These are phyloP conservation scores for Perkinsus olseni DNA, from an alignment of 169 alveolate genomes.

Conservation along the genomic window DNA sequence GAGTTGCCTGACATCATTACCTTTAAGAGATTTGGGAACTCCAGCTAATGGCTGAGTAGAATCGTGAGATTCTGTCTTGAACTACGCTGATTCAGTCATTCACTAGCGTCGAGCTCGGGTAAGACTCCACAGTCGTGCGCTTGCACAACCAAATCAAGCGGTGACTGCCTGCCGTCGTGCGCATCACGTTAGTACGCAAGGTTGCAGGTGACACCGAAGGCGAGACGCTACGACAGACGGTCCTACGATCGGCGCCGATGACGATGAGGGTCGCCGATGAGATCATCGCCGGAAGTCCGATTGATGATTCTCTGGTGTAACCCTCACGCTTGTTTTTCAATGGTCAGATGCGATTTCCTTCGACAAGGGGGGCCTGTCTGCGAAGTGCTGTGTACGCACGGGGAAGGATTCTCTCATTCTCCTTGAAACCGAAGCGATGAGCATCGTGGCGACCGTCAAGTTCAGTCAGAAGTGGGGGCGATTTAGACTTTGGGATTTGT, in stretches of 20 bases:
- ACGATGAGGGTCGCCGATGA: not conserved
- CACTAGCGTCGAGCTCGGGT: too few species aligned
- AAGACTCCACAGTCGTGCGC: too few species aligned
- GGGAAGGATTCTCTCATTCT: not conserved
- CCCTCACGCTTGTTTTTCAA: too few species aligned
- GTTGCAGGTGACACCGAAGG: not conserved
- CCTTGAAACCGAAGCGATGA: not conserved
- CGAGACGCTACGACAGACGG: not conserved
- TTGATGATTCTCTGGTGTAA: too few species aligned
- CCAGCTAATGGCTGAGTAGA: too few species aligned
- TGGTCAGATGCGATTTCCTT: too few species aligned
- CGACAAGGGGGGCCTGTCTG: not conserved
- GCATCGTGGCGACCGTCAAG: not conserved
- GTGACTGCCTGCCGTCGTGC: too few species aligned
- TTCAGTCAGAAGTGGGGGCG: not conserved
- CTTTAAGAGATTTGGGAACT: too few species aligned
- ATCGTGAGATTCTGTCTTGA: too few species aligned
- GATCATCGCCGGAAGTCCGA: not conserved
- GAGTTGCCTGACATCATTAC: too few species aligned
- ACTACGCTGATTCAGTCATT: too few species aligned
- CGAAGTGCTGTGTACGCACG: not conserved
- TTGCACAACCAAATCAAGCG: too few species aligned
- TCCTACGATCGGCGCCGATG: not conserved
- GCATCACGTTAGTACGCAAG: not conserved
- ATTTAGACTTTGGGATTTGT: not conserved